These are phyloP conservation scores for Colletotrichum sp. DNA, from an alignment of 2,329 filamentous ascomycete genomes.

Conservation along the genomic window DNA sequence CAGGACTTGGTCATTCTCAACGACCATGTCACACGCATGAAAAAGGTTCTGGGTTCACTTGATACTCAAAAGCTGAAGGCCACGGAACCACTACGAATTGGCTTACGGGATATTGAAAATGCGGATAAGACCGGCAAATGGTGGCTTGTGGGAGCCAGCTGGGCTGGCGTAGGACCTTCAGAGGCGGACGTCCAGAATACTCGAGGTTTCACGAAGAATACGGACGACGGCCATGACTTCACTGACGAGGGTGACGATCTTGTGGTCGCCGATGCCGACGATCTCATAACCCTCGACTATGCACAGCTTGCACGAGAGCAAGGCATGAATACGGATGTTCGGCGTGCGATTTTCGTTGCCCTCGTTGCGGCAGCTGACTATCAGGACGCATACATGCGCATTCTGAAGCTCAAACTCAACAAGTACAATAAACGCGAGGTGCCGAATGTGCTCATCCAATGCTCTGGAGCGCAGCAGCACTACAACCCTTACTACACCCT, in stretches of 20 bases:
- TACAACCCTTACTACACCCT: slow-evolving; percentile 96
- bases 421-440: slow-evolving; percentile 87
- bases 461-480: slow-evolving; percentile 78
- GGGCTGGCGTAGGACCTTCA: slow-evolving; percentile 53
- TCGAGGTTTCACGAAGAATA: background rate
- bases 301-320: slow-evolving; percentile 77
- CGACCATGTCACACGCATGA: slow-evolving; percentile 87
- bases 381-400: slow-evolving; percentile 80
- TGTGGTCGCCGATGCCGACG: slow-evolving; percentile 32
- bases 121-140: slow-evolving; percentile 91
- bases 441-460: slow-evolving; percentile 85
- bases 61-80: slow-evolving; percentile 72
- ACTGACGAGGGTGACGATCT: slow-evolving; percentile 31
- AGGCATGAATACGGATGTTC: slow-evolving; percentile 85
- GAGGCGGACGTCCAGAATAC: background rate
- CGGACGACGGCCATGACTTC: slow-evolving; percentile 21
- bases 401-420: slow-evolving; percentile 84
- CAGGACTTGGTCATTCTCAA: slow-evolving; percentile 74
- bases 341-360: slow-evolving; percentile 90
- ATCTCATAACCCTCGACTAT: slow-evolving; percentile 67
- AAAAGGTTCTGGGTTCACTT: slow-evolving; percentile 82
- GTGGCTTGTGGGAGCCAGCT: slow-evolving; percentile 99
- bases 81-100: slow-evolving; percentile 81
- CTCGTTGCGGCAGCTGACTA: slow-evolving; percentile 86
- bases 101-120: slow-evolving; percentile 80